These are phyloP conservation scores for Lachancea sp. DNA, from an alignment of 805 yeast genomes.

Conservation along the genomic window DNA sequence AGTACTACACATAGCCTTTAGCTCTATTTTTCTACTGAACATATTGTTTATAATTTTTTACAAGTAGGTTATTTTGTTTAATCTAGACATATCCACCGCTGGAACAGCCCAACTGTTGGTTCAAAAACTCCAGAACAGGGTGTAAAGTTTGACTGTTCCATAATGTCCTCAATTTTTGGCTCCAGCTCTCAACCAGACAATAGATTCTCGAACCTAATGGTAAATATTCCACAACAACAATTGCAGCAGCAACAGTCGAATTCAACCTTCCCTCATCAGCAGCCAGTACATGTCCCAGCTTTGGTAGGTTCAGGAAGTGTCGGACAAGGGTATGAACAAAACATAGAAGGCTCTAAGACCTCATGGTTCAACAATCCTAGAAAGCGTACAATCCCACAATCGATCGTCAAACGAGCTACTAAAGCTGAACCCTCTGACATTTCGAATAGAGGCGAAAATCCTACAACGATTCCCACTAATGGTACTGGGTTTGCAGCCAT, in stretches of 20 bases:
- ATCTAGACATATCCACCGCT: too few species aligned
- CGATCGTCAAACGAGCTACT: constrained; percentile 39
- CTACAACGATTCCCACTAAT: constrained; percentile 17
- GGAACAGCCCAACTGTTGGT: too few species aligned
- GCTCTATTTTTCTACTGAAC: too few species aligned
- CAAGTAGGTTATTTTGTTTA: too few species aligned
- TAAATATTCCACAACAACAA: constrained; percentile 21
- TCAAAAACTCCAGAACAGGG: too few species aligned
- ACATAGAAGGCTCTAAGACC: constrained; percentile 28
- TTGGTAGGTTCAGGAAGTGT: constrained; percentile 5
- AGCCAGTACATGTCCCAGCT: constrained; percentile 18
- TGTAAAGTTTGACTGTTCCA: too few species aligned
- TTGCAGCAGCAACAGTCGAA: constrained; percentile 16
- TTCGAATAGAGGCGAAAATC: constrained; percentile 20
- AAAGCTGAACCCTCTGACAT: constrained; percentile 19
- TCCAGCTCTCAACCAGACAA: constrained; percentile 9
- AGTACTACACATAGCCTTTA: too few species aligned
- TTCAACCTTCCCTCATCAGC: constrained; percentile 27
- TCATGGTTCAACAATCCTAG: constrained; percentile 40
- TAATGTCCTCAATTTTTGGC: constrained; percentile 12
- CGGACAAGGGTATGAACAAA: constrained; percentile 29
- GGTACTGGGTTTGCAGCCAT: constrained; percentile 34
- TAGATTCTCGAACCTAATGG: constrained; percentile 21
- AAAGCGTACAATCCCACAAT: constrained; percentile 43
- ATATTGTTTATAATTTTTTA: too few species aligned